phyloP scores from a whole-genome alignment of 768 basidiomycete genomes.

The Tubosaeta sp. region DNA sequence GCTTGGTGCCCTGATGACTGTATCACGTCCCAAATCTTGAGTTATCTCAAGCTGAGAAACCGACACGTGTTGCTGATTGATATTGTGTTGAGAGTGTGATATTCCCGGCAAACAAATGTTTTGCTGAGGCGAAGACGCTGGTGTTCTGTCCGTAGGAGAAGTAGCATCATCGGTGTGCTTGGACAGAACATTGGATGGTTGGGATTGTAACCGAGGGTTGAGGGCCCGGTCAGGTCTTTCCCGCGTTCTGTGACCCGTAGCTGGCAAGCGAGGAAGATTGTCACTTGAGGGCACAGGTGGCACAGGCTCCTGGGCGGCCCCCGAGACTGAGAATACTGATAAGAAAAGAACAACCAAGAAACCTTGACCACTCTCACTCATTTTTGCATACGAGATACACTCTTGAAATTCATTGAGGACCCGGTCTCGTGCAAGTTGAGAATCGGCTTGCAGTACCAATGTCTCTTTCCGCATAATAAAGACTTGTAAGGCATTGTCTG shows the following conservation, averaged over 20 bases:
- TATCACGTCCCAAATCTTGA: constrained; percentile 5
- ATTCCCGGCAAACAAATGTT: constrained; percentile 1
- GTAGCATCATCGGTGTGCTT: neutral
- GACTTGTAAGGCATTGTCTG: constrained; percentile 72
- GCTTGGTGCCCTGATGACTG: neutral
- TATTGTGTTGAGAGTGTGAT: constrained; percentile 2
- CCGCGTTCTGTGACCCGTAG: constrained; percentile 1
- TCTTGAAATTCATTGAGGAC: constrained; percentile 72
- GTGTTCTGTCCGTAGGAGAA: neutral
- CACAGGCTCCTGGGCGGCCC: constrained; percentile 57
- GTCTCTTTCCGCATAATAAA: constrained; percentile 88
- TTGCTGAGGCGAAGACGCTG: constrained; percentile 2
- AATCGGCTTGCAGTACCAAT: constrained; percentile 60
- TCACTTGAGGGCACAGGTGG: constrained; percentile 60
- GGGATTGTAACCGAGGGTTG: constrained; percentile 14
- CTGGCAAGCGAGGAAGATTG: constrained; percentile 23
- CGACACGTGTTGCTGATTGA: constrained; percentile 4
- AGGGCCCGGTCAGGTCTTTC: constrained; percentile 22
- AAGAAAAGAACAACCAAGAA: constrained; percentile 1
- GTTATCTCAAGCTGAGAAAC: neutral
- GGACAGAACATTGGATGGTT: neutral
- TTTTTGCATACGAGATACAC: constrained; percentile 77
- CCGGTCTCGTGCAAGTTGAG: constrained; percentile 52
- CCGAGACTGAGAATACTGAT: constrained; percentile 41
- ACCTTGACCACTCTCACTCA: constrained; percentile 44